Evolutionary conservation across 495 filamentous ascomycete genomes (phyloP).

Genomic region (Neurospora terricola): DNA sequence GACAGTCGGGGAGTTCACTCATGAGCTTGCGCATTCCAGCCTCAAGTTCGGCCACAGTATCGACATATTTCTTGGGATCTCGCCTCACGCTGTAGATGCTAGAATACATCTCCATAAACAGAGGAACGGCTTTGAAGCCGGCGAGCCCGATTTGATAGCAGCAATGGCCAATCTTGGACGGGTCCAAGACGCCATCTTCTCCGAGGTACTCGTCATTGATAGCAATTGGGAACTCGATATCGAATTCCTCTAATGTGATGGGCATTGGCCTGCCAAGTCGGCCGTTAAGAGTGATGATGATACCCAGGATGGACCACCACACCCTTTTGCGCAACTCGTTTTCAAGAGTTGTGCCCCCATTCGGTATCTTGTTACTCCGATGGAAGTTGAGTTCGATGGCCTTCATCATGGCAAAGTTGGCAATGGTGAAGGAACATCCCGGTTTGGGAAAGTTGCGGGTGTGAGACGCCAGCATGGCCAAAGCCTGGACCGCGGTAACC

Average conservation of each 20-base stretch:
- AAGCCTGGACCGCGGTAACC: slow-evolving; percentile 57
- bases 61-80: slow-evolving; percentile 48
- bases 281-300: slow-evolving; percentile 56
- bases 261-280: slow-evolving; percentile 70
- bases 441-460: slow-evolving; percentile 72
- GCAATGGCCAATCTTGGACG: slow-evolving; percentile 45
- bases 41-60: slow-evolving; percentile 53
- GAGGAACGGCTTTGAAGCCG: slow-evolving; percentile 46
- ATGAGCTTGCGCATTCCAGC: slow-evolving; percentile 25
- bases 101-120: slow-evolving; percentile 61
- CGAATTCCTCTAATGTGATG: slow-evolving; percentile 58
- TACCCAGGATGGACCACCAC: slow-evolving; percentile 59
- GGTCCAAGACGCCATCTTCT: slow-evolving; percentile 40
- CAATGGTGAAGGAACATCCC: slow-evolving; percentile 56
- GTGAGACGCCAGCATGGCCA: slow-evolving; percentile 58
- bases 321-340: slow-evolving; percentile 67
- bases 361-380: slow-evolving; percentile 50
- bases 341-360: slow-evolving; percentile 47
- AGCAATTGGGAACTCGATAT: slow-evolving; percentile 61
- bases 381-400: slow-evolving; percentile 67
- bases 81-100: slow-evolving; percentile 58
- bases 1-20: slow-evolving; percentile 46
- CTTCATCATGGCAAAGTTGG: slow-evolving; percentile 47
- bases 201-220: slow-evolving; percentile 56
- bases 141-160: slow-evolving; percentile 53